Percentiles rank a stretch among this genome's conserved stretches.
phyloP scores from a whole-genome alignment of 2,329 filamentous ascomycete species.

The Cercospora zeae-maydis region DNA sequence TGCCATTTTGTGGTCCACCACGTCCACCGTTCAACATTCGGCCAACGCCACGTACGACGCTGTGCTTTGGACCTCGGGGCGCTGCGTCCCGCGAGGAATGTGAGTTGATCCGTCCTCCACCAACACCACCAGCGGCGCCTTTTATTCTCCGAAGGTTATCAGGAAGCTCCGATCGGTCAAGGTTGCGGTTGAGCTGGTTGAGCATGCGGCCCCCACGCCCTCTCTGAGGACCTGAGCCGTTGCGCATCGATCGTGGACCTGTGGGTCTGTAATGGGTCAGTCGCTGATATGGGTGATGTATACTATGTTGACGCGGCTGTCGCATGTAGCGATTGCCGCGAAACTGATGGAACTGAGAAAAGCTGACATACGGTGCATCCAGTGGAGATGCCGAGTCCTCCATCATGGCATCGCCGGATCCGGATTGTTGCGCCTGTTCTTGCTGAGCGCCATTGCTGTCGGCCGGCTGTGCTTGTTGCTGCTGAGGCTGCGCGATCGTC shows the following conservation, averaged over 20 bases:
- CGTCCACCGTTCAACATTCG: constrained; percentile 35
- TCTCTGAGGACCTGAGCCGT: constrained; percentile 51
- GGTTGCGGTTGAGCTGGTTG: constrained; percentile 66
- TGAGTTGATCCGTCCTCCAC: constrained; percentile 69
- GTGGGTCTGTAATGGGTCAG: constrained; percentile 63
- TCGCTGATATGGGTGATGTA: constrained; percentile 9
- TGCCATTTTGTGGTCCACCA: constrained; percentile 20
- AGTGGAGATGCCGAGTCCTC: constrained; percentile 47
- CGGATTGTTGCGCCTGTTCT: constrained; percentile 4
- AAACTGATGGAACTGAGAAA: constrained; percentile 4
- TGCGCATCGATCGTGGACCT: constrained; percentile 92
- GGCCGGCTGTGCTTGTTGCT: constrained; percentile 21
- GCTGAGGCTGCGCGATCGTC: constrained; percentile 51
- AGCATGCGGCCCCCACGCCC: constrained; percentile 76
- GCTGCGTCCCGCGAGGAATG: constrained; percentile 61
- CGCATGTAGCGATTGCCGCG: neutral
- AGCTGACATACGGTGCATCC: constrained; percentile 44
- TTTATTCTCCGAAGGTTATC: constrained; percentile 69
- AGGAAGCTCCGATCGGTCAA: constrained; percentile 75
- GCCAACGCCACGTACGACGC: constrained; percentile 48
- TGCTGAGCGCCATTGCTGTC: neutral
- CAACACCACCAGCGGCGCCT: constrained; percentile 56
- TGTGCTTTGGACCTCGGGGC: constrained; percentile 62
- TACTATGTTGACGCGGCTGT: neutral
- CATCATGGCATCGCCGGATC: constrained; percentile 65